A percentile compares a stretch with the other conserved stretches of the same genome.
These are phyloP conservation scores for Monosporozyma aerobia DNA, from an alignment of 805 yeast genomes.

Conservation along the genomic window DNA sequence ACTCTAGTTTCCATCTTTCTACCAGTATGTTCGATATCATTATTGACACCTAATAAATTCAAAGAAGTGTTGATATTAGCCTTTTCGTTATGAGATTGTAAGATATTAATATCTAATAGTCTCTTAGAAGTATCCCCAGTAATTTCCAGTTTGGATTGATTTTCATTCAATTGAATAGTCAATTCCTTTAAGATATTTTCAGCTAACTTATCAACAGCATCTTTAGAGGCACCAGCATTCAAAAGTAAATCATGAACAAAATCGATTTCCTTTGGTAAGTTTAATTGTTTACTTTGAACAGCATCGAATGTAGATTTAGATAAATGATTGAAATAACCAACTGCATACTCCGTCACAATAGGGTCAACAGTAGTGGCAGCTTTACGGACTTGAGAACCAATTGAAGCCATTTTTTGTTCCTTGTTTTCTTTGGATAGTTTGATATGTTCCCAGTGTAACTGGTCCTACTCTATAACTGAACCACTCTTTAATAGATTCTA, in stretches of 20 bases:
- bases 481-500: neutral
- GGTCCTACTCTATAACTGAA: neutral
- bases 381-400: constrained; percentile 59
- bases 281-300: constrained; percentile 64
- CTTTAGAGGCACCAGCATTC: constrained; percentile 73
- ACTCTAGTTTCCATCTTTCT: constrained; percentile 89
- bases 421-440: neutral
- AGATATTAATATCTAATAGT: constrained; percentile 66
- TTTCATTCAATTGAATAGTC: constrained; percentile 47
- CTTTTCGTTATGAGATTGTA: constrained; percentile 50
- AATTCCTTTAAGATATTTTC: constrained; percentile 40
- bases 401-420: constrained; percentile 28
- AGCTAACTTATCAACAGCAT: constrained; percentile 44
- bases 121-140: constrained; percentile 87
- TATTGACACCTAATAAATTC: constrained; percentile 70
- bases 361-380: constrained; percentile 83
- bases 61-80: constrained; percentile 69
- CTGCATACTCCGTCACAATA: constrained; percentile 78
- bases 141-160: constrained; percentile 62
- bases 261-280: constrained; percentile 55
- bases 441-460: neutral
- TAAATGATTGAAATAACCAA: constrained; percentile 80
- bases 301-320: constrained; percentile 73
- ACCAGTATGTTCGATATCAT: constrained; percentile 88
- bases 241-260: constrained; percentile 57